A percentile compares a stretch with the other conserved stretches of the same genome.
Conservation (phyloP, 257 asterid genomes). For the Solanum ahanhuiri region DNA sequence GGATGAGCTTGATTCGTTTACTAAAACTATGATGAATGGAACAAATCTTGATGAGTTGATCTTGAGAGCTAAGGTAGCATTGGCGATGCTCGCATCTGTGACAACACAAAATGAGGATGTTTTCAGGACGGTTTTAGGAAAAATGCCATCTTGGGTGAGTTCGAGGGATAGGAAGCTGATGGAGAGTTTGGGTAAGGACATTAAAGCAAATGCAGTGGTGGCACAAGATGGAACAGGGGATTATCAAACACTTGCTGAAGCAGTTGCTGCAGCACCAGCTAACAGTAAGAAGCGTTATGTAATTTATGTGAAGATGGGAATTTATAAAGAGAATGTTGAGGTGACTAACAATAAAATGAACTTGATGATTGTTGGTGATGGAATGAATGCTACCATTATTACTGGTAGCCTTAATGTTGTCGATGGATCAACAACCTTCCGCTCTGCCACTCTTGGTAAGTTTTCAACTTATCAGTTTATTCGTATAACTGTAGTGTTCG, state of each 20-base stretch:
- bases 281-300: slow-evolving; percentile 22
- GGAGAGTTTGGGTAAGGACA: slow-evolving; percentile 3
- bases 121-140: background rate
- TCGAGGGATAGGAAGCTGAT: slow-evolving; percentile 23
- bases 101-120: background rate
- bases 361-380: slow-evolving; percentile 55
- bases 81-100: slow-evolving; percentile 22
- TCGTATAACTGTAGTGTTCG: background rate
- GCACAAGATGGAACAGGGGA: slow-evolving; percentile 41
- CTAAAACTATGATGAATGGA: background rate
- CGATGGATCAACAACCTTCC: slow-evolving; percentile 45
- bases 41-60: slow-evolving; percentile 11
- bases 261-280: slow-evolving; percentile 36
- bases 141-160: slow-evolving; percentile 35
- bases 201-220: slow-evolving; percentile 26
- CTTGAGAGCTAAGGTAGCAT: slow-evolving; percentile 23
- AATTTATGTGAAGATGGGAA: slow-evolving; percentile 39
- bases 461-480: background rate
- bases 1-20: slow-evolving; percentile 20
- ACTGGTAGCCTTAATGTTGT: slow-evolving; percentile 34
- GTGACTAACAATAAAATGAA: slow-evolving; percentile 25
- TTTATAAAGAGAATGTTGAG: slow-evolving; percentile 38
- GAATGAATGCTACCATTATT: slow-evolving; percentile 30
- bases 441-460: slow-evolving; percentile 48
- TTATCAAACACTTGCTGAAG: slow-evolving; percentile 29